A percentile compares a stretch with the other conserved stretches of the same genome.
Conservation (phyloP, 2,329 filamentous ascomycete species). For the Phoma sp. region DNA sequence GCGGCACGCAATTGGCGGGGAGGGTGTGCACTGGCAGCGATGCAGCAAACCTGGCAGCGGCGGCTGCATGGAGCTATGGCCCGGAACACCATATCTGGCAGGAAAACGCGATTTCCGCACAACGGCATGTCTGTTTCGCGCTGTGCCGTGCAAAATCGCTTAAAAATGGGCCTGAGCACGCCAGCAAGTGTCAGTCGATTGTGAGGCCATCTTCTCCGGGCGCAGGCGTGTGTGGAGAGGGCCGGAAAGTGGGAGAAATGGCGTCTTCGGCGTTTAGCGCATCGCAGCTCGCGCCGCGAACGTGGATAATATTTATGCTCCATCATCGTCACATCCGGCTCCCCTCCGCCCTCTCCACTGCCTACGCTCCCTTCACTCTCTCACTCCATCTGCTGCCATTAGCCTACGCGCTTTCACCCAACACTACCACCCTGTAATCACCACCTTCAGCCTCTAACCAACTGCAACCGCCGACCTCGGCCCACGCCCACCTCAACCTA, state of each 20-base stretch:
- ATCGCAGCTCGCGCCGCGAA: constrained; percentile 18
- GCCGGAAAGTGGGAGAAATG: constrained; percentile 19
- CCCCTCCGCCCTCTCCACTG: constrained; percentile 24
- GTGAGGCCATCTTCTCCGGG: constrained; percentile 29
- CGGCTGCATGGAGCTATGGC: constrained; percentile 31
- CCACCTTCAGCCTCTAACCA: neutral
- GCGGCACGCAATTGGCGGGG: constrained; percentile 32
- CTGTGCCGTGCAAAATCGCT: constrained; percentile 18
- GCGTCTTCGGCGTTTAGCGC: constrained; percentile 29
- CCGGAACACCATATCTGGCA: constrained; percentile 17
- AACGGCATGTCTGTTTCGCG: constrained; percentile 17
- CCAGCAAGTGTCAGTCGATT: constrained; percentile 28
- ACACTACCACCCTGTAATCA: constrained; percentile 4
- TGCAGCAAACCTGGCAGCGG: constrained; percentile 22
- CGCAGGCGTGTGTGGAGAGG: constrained; percentile 14
- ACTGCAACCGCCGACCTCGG: constrained; percentile 10
- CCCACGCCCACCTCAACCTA: constrained; percentile 14
- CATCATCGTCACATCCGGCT: constrained; percentile 22
- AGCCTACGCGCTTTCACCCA: neutral
- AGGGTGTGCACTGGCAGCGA: constrained; percentile 23
- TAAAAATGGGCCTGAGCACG: constrained; percentile 21
- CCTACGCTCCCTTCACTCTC: constrained; percentile 15
- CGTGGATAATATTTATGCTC: constrained; percentile 35
- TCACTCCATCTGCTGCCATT: constrained; percentile 8
- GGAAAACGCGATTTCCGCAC: constrained; percentile 24